Conservation (phyloP, 257 asterid species). For the Cordia subcordata region DNA sequence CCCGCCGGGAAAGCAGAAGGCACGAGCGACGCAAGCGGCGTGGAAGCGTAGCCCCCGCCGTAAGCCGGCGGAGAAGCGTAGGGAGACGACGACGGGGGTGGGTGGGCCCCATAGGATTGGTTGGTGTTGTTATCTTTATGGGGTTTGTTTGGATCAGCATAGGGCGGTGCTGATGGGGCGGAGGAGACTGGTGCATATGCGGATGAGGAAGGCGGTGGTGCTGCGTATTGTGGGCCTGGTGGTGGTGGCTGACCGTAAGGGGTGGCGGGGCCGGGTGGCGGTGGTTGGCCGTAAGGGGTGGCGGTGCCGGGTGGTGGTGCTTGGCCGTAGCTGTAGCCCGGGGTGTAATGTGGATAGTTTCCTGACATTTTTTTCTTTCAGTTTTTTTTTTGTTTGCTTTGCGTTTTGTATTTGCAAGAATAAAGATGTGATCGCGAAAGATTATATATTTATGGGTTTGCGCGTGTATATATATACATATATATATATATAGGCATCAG, state of each 20-base stretch:
- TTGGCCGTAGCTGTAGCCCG: conserved; percentile 12
- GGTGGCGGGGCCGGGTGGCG: conserved; percentile 5
- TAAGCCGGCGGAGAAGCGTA: conserved; percentile 37
- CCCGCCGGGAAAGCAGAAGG: conserved; percentile 94
- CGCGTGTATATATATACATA: too few relatives aligned
- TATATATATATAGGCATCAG: too few relatives aligned
- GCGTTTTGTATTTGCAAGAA: too few relatives aligned
- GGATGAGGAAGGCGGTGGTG: conserved; percentile 22
- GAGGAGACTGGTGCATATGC: conserved; percentile 25
- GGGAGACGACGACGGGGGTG: conserved; percentile 17
- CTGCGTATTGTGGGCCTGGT: conserved; percentile 40
- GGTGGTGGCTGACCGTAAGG: conserved; percentile 27
- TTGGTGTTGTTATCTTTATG: conserved; percentile 5
- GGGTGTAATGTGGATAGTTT: conserved; percentile 35
- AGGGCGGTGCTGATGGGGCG: conserved; percentile 23
- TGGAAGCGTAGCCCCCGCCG: conserved; percentile 27
- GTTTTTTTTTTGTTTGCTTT: background rate
- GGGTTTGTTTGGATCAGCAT: conserved; percentile 13
- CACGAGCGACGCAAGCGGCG: conserved; percentile 58
- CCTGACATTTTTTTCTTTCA: conserved; percentile 44
- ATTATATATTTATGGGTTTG: too few relatives aligned
- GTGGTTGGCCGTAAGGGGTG: conserved; percentile 8
- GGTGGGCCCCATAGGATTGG: conserved; percentile 6
- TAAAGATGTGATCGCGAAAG: too few relatives aligned
- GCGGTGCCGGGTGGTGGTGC: conserved; percentile 8